These are phyloP conservation scores for Tricholoma flavovirens DNA, from an alignment of 768 basidiomycete species.

Conservation along the genomic window DNA sequence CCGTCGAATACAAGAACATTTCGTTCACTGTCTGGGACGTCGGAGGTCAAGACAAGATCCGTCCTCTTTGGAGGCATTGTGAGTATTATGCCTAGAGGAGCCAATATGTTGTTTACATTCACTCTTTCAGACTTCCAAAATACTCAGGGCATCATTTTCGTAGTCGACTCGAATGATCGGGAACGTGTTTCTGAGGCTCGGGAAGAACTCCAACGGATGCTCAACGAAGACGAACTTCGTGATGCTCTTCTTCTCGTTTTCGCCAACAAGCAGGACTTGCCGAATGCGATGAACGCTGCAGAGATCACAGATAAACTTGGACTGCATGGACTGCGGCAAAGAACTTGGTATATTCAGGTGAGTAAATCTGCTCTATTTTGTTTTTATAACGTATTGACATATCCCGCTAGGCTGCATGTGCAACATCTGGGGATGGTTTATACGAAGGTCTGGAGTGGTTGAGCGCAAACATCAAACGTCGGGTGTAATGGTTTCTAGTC, in stretches of 20 bases:
- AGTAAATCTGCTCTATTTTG: constrained; percentile 17
- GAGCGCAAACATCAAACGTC: constrained; percentile 85
- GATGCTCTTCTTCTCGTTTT: constrained; percentile 98
- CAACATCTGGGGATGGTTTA: constrained; percentile 96
- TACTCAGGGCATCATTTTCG: constrained; percentile 99
- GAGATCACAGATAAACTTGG: constrained; percentile 99
- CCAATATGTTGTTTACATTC: constrained; percentile 14
- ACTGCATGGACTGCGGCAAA: constrained; percentile 92
- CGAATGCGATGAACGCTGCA: constrained; percentile 98
- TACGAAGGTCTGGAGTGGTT: constrained; percentile 99
- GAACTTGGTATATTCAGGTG: constrained; percentile 98
- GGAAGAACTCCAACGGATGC: constrained; percentile 98
- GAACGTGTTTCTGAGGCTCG: constrained; percentile 99
- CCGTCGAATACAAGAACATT: constrained; percentile 99
- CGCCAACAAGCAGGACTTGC: constrained; percentile 99
- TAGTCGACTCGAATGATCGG: constrained; percentile 98
- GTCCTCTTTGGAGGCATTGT: constrained; percentile 99
- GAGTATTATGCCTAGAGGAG: constrained; percentile 28
- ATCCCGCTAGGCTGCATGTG: constrained; percentile 78
- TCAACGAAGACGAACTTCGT: constrained; percentile 98
- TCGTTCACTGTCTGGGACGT: constrained; percentile 99
- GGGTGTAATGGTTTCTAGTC: constrained; percentile 47
- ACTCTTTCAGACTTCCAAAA: constrained; percentile 93
- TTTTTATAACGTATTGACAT: constrained; percentile 13
- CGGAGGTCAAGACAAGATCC: constrained; percentile 99